Conservation (phyloP, 345 rosid species). For the Aurinia saxatilis region DNA sequence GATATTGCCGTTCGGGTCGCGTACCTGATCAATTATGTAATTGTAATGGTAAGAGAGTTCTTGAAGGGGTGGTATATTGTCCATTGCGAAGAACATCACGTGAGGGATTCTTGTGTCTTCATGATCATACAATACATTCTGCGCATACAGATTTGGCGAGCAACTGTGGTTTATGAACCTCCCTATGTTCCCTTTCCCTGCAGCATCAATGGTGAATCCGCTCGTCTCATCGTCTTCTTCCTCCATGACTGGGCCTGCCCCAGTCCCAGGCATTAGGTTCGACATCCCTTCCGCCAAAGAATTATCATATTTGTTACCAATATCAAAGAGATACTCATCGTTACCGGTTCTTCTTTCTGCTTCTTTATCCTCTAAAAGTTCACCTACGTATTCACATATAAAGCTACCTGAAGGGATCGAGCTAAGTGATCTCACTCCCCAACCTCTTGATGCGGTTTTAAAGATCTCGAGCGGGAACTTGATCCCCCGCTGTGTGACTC, state of each 20-base stretch:
- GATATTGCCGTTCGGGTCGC: constrained; percentile 56
- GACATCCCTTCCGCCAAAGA: constrained; percentile 48
- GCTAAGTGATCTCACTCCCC: constrained; percentile 83
- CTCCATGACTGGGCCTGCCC: neutral
- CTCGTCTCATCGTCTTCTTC: constrained; percentile 28
- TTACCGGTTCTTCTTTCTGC: constrained; percentile 65
- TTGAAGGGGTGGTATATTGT: constrained; percentile 84
- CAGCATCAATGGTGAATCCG: constrained; percentile 85
- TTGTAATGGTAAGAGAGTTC: constrained; percentile 84
- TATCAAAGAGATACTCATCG: constrained; percentile 86
- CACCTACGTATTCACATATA: constrained; percentile 84
- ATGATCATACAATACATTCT: constrained; percentile 73
- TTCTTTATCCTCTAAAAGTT: constrained; percentile 72
- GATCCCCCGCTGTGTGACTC: constrained; percentile 72
- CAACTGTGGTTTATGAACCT: constrained; percentile 92
- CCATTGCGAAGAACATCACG: constrained; percentile 78
- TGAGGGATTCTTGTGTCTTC: constrained; percentile 72
- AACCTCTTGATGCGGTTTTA: constrained; percentile 72
- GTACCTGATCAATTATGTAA: constrained; percentile 55
- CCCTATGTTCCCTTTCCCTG: constrained; percentile 57
- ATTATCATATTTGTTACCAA: constrained; percentile 50
- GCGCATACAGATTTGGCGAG: constrained; percentile 90
- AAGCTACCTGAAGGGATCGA: constrained; percentile 80
- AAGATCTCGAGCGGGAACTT: constrained; percentile 73
- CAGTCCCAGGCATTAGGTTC: constrained; percentile 36